These are phyloP conservation scores for Penstemon davidsonii DNA, from an alignment of 257 asterid genomes.

Conservation along the genomic window DNA sequence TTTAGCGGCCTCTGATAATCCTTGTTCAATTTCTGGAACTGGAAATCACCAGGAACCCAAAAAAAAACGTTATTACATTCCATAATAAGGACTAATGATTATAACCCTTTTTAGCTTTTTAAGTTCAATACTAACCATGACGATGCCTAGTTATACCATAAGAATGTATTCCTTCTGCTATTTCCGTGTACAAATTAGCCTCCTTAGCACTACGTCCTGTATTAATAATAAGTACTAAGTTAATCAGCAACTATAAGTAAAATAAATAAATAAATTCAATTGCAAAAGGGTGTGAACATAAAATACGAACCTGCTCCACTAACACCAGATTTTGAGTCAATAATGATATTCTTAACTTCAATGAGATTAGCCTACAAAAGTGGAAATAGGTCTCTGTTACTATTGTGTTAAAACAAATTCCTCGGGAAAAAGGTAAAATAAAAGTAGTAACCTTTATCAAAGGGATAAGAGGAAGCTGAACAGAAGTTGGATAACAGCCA, in stretches of 20 bases:
- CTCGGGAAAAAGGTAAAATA: conserved; percentile 1
- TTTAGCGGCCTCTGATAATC: conserved; percentile 74
- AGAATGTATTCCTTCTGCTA: conserved; percentile 94
- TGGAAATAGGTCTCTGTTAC: background rate
- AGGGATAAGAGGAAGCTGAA: conserved; percentile 91
- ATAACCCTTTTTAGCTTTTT: background rate
- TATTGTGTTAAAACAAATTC: background rate
- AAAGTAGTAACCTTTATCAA: conserved; percentile 63
- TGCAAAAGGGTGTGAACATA: conserved; percentile 6
- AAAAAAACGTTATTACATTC: conserved; percentile 2
- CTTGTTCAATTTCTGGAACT: conserved; percentile 99
- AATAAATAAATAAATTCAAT: background rate
- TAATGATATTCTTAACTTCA: conserved; percentile 70
- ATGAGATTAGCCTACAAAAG: conserved; percentile 76
- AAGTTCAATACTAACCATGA: conserved; percentile 61
- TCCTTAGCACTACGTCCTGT: conserved; percentile 97
- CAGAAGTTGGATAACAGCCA: conserved; percentile 93
- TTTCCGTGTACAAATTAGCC: conserved; percentile 89
- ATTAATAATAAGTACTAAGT: conserved; percentile 25
- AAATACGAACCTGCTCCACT: conserved; percentile 88
- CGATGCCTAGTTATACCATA: conserved; percentile 88
- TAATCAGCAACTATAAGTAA: background rate
- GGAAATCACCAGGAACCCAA: conserved; percentile 18
- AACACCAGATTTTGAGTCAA: conserved; percentile 94
- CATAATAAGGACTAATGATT: background rate